Percentiles rank a stretch among this genome's conserved stretches.
phyloP scores from a whole-genome alignment of 2,329 filamentous ascomycete genomes.

The Sporothrix euskadiensis region DNA sequence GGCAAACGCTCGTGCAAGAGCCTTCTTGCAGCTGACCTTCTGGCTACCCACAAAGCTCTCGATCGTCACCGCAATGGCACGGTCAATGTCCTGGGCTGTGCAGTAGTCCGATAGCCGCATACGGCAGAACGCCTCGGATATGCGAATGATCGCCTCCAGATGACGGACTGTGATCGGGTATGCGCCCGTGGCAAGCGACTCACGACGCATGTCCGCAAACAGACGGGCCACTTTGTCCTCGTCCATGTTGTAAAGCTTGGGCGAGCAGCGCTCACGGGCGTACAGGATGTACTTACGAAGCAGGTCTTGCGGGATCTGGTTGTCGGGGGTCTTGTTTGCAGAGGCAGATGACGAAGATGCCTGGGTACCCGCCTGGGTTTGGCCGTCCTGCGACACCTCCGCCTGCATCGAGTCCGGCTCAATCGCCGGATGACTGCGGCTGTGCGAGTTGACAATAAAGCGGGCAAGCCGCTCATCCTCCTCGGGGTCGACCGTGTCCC shows the following conservation, averaged over 20 bases:
- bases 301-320: slow-evolving; percentile 85
- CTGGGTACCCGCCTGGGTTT: slow-evolving; percentile 32
- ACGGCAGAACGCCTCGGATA: slow-evolving; percentile 90
- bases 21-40: slow-evolving; percentile 97
- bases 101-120: slow-evolving; percentile 99
- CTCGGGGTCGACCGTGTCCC: slow-evolving; percentile 87
- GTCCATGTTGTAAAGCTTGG: slow-evolving; percentile 96
- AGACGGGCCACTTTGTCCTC: slow-evolving; percentile 93
- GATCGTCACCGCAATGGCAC: slow-evolving; percentile 93
- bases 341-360: slow-evolving; percentile 32
- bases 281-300: slow-evolving; percentile 97
- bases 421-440: slow-evolving; percentile 68
- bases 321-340: slow-evolving; percentile 46
- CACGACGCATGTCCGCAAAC: slow-evolving; percentile 93
- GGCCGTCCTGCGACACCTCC: slow-evolving; percentile 49
- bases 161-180: slow-evolving; percentile 99
- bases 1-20: slow-evolving; percentile 87
- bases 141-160: slow-evolving; percentile 95
- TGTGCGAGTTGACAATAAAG: slow-evolving; percentile 94
- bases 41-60: slow-evolving; percentile 95
- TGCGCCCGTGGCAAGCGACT: slow-evolving; percentile 88
- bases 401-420: slow-evolving; percentile 58
- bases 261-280: slow-evolving; percentile 81
- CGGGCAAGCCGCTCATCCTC: slow-evolving; percentile 92
- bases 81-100: slow-evolving; percentile 85